phyloP scores from a whole-genome alignment of 345 rosid species.

The Sonneratia caseolaris region DNA sequence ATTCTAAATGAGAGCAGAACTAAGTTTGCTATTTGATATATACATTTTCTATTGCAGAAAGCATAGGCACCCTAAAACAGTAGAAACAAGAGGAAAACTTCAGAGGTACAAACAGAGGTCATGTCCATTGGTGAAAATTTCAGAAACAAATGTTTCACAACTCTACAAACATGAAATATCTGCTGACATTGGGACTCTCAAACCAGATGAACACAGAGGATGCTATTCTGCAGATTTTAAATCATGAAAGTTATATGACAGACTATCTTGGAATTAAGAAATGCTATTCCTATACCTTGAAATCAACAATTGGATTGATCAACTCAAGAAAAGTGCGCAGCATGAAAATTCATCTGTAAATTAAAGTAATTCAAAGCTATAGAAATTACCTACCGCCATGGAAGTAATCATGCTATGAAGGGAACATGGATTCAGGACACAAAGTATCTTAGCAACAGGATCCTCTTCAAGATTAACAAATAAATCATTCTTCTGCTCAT shows the following conservation, averaged over 20 bases:
- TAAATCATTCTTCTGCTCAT: constrained; percentile 13
- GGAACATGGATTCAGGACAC: constrained; percentile 41
- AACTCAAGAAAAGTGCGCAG: background rate
- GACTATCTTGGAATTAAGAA: background rate
- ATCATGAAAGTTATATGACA: background rate
- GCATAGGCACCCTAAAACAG: background rate
- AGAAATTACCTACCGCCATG: constrained; percentile 51
- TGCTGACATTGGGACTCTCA: background rate
- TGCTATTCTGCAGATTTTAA: background rate
- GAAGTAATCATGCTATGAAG: constrained; percentile 53
- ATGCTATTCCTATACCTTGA: background rate
- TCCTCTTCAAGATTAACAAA: constrained; percentile 49
- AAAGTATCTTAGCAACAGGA: constrained; percentile 58
- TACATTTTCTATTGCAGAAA: background rate
- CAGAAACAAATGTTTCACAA: background rate
- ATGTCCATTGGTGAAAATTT: background rate
- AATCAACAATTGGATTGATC: background rate
- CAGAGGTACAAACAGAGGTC: background rate
- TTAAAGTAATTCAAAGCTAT: background rate
- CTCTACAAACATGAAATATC: background rate
- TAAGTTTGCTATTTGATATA: background rate
- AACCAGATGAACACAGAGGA: background rate
- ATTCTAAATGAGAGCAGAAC: background rate
- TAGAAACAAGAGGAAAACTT: background rate
- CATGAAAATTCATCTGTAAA: background rate